phyloP scores from a whole-genome alignment of 179 eudicot species.

The Gypsophila paniculata region DNA sequence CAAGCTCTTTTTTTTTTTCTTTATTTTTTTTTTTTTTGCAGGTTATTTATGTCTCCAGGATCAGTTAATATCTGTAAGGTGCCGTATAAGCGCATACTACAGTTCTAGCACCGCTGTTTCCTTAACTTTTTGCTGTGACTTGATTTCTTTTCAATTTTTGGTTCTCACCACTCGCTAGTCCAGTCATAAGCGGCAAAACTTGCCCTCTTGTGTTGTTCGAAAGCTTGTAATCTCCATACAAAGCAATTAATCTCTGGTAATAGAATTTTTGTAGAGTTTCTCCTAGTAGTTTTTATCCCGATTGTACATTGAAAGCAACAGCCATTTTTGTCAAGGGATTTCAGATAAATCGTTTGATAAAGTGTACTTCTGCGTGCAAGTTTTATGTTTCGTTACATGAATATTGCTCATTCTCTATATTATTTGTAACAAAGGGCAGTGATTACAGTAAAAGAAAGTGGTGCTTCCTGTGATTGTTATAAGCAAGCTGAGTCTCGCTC shows the following conservation, averaged over 20 bases:
- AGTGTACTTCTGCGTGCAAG: neutral
- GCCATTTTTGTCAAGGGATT: slow-evolving; percentile 2
- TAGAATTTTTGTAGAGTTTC: neutral
- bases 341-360: neutral
- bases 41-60: neutral
- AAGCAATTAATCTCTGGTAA: neutral
- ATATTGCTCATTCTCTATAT: neutral
- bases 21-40: neutral
- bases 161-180: neutral
- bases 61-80: neutral
- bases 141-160: neutral
- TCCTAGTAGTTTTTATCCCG: neutral
- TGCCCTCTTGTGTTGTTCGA: neutral
- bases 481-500: neutral
- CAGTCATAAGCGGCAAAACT: neutral
- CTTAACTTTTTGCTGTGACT: neutral
- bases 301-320: neutral
- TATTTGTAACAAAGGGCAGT: neutral
- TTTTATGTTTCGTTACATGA: neutral
- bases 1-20: neutral
- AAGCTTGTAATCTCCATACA: neutral
- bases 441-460: neutral
- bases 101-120: neutral
- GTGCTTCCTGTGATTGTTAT: neutral
- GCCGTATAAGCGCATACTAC: neutral